Evolutionary conservation across 2,329 filamentous ascomycete genomes (phyloP), one percentile per base, ranked within the genome.

Genomic region (Penicillium sp.): DNA sequence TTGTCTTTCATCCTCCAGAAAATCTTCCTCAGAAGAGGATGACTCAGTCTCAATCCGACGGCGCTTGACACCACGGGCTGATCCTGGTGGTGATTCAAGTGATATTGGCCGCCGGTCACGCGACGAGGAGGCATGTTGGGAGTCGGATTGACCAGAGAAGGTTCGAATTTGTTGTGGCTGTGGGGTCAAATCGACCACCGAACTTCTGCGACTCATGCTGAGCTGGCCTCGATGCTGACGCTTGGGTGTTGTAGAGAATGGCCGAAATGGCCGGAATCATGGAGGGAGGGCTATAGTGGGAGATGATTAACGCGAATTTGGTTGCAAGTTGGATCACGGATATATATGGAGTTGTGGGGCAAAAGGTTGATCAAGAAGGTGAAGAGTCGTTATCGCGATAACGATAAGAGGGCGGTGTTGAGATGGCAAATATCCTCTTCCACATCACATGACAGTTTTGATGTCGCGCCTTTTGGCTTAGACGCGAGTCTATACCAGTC

Each of bases 181-280:
- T 16, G 50, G 51, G 19, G 60, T 60, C 16, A 66, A 49, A 41
- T 64, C 60, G 21, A 66, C 57, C 24, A 64, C 22, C 3, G 63
- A 62, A 7, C 29, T 14, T 11, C 57, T 52, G 31, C 63, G 58
- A 54, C 54, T 59, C 63, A 65, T 65, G 8, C 6, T 57, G 27
- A 11, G 33, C 29, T 26, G 16, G 14, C 19, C 8, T 19, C 8
- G 27, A 13, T 39, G 3, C 8, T 31, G 24, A 9, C 16, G 5
- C 5, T 33, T 31, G 10, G 29, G 5, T 13, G 29, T 14, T 33
- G 14, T 7, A 33, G 13, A 13, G 14, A 16, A 14, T 33, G 31
- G 31, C 31, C 31, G 31, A 14, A 5, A 33, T 16, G 13, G 48
- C 24, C 22, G 29, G 16, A 48, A 21, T 35, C 22, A 33, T 31